Base-by-base conservation (phyloP, 2,329 filamentous ascomycete species). In the Monilinia aucupariae region DNA sequence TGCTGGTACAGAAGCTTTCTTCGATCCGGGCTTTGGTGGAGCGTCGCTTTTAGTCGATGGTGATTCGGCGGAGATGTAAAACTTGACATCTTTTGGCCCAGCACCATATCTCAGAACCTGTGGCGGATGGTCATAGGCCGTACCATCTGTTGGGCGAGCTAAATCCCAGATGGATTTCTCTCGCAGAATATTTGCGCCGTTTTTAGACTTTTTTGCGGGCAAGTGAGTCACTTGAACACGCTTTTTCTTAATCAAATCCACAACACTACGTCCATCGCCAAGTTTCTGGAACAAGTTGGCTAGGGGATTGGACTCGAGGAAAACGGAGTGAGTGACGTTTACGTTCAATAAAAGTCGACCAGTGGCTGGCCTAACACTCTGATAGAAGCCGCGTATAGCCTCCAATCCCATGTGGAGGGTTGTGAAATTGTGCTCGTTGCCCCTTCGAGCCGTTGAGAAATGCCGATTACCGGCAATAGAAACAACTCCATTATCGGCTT, bases 321-420 rank as follows among this genome's bases (percentile, higher is more conserved):
- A 87, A 0, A 84, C 82, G 2, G 79, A 78, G 51, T 81, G 81
- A 10, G 82, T 82, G 32, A 87, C 83, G 64, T 88, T 86, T 3
- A 88, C 75, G 63, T 89, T 88, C 15, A 88, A 72, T 0, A 88
- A 70, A 5, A 88, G 75, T 4, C 84, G 78, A 47, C 78, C 79
- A 17, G 83, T 82, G 3, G 83, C 80, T 2, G 82, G 79, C 6
- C 86, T 82, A 37, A 85, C 81, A 68, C 83, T 87, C 13, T 83
- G 77, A 69, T 82, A 87, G 73, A 83, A 88, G 0, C 86, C 86
- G 49, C 85, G 78, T 4, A 85, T 72, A 0, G 84, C 84, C 54
- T 82, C 76, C 0, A 88, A 74, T 1, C 83, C 83, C 13, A 71
- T 75, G 3, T 77, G 78, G 1, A 88, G 76, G 37, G 77, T 69